Conservation (phyloP, 73 alveolate species). For the Breviolum minutum region DNA sequence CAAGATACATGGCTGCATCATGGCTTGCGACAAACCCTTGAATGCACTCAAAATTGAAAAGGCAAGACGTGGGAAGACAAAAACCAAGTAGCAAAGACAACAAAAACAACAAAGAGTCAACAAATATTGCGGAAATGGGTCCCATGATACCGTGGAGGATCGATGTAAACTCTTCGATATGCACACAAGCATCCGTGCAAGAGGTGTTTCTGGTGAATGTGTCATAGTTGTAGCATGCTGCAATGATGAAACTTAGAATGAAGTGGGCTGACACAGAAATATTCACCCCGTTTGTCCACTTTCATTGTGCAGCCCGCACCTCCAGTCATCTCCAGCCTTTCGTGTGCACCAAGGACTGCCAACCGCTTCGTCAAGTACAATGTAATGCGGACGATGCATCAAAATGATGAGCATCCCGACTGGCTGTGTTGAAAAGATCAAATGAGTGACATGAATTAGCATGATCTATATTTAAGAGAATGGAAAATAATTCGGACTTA, state of each 20-base stretch:
- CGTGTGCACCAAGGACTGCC: conserved; percentile 37
- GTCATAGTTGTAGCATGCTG: no score
- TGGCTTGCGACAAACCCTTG: no score
- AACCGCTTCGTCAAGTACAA: conserved; percentile 82
- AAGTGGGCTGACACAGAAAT: neutral
- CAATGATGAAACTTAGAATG: no score
- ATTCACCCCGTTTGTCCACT: neutral
- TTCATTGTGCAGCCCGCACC: neutral
- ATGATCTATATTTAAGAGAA: no score
- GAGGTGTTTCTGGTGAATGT: no score
- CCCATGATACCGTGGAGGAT: neutral
- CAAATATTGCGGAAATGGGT: neutral
- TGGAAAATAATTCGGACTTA: no score
- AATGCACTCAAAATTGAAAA: neutral
- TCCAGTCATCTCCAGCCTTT: neutral
- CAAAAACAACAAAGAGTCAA: neutral
- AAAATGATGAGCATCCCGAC: conserved; percentile 47
- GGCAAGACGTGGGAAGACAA: neutral
- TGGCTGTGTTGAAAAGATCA: neutral
- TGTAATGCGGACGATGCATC: conserved; percentile 76
- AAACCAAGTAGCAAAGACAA: neutral
- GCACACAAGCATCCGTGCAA: no score
- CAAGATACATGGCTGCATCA: conserved; percentile 8
- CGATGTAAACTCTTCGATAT: no score
- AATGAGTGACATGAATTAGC: no score